phyloP scores from a whole-genome alignment of 495 filamentous ascomycete species.

The Penicillium ochrochloron region DNA sequence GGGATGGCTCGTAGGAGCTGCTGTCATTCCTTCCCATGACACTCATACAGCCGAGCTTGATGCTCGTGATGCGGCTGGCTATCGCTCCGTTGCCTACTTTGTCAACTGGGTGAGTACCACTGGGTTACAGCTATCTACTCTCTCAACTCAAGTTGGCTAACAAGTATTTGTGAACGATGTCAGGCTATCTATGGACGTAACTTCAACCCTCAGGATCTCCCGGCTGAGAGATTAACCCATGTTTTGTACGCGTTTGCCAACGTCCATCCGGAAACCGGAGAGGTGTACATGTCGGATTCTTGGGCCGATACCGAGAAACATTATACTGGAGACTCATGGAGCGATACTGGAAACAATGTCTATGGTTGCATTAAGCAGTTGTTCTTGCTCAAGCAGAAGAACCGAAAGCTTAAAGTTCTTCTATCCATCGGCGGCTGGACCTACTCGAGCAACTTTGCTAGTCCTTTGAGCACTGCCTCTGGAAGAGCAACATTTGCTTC shows the following conservation, averaged over 20 bases:
- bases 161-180: neutral
- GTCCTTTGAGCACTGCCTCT: conserved; percentile 62
- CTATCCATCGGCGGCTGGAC: conserved; percentile 71
- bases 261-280: conserved; percentile 62
- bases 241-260: conserved; percentile 86
- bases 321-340: conserved; percentile 77
- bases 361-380: conserved; percentile 91
- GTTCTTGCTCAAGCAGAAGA: conserved; percentile 75
- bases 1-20: conserved; percentile 22
- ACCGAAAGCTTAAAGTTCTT: conserved; percentile 81
- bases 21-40: conserved; percentile 11
- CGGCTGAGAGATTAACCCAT: conserved; percentile 77
- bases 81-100: conserved; percentile 79
- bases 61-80: conserved; percentile 40
- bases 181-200: conserved; percentile 77
- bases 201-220: conserved; percentile 75
- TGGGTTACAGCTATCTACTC: neutral
- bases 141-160: neutral
- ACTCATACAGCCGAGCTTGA: conserved; percentile 15
- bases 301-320: conserved; percentile 79
- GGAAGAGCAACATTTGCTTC: conserved; percentile 68
- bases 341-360: conserved; percentile 71
- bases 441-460: conserved; percentile 74
- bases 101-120: conserved; percentile 68
- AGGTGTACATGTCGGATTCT: conserved; percentile 79